Base-by-base conservation (phyloP, 2,329 filamentous ascomycete species). In the Apiospora sp. region DNA sequence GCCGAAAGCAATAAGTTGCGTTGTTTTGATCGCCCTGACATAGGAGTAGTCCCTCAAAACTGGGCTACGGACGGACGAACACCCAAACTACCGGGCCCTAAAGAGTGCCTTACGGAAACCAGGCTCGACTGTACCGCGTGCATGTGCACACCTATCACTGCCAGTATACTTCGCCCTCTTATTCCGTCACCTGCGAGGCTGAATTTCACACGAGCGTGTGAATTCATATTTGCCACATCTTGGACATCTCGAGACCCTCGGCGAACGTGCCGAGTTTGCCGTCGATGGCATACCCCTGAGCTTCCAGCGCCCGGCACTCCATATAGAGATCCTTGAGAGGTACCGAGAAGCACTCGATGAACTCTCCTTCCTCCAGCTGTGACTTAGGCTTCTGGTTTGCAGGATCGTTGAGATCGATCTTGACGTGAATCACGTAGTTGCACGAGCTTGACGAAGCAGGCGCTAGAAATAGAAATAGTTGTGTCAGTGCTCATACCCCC, bases 331-430 rank as follows among this genome's bases (percentile, higher is more conserved):
- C 84, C 30, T 82, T 84, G 54, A 96, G 79, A 4, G 91, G 91
- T 10, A 94, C 87, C 13, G 88, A 89, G 78, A 96, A 95, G 48
- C 92, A 91, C 80, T 95, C 93, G 78, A 96, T 96, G 79, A 94
- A 95, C 82, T 96, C 93, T 74, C 91, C 92, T 43, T 95, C 93
- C 79, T 96, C 93, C 7, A 95, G 86, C 79, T 92, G 84, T 0
- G 93, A 91, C 80, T 91, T 86, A 0, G 90, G 90, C 70, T 93
- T 85, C 79, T 92, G 88, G 79, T 96, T 96, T 76, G 91, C 91
- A 0, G 92, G 88, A 1, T 90, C 83, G 4, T 83, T 87, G 86
- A 93, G 89, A 81, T 96, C 92, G 75, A 96, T 89, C 0, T 86
- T 88, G 61, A 95, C 89, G 78, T 95, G 93, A 16, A 95, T 90